A percentile compares a stretch with the other conserved stretches of the same genome.
Conservation (phyloP, 2,329 filamentous ascomycete species). For the Verticillium zaregamsianum region DNA sequence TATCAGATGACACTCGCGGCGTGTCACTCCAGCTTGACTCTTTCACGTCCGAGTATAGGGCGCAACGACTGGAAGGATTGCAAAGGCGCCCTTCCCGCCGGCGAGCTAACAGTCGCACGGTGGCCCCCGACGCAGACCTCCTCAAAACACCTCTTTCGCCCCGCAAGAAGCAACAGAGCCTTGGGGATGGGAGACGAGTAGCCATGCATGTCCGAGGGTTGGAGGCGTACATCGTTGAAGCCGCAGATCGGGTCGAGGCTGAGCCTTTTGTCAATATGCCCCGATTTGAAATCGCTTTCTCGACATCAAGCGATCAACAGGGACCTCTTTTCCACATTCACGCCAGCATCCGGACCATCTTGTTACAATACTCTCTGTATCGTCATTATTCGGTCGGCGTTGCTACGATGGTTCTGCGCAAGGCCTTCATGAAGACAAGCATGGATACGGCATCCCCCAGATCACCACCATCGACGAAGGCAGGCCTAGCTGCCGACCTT, state of each 20-base stretch:
- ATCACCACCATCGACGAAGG: conserved; percentile 14
- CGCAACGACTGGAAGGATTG: conserved; percentile 66
- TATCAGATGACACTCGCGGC: conserved; percentile 78
- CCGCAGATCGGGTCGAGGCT: conserved; percentile 74
- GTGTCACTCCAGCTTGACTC: conserved; percentile 82
- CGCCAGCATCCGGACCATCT: conserved; percentile 72
- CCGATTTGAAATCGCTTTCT: conserved; percentile 80
- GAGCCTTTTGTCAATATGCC: conserved; percentile 86
- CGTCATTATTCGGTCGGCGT: conserved; percentile 87
- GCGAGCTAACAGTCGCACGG: conserved; percentile 68
- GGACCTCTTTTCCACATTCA: conserved; percentile 87
- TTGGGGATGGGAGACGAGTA: conserved; percentile 74
- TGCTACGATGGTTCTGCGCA: conserved; percentile 69
- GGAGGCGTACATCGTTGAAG: conserved; percentile 88
- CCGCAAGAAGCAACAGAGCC: conserved; percentile 49
- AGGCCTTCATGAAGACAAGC: conserved; percentile 58
- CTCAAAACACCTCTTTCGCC: conserved; percentile 43
- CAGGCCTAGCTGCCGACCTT: conserved; percentile 22
- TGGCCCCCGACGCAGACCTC: conserved; percentile 65
- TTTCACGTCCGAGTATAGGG: conserved; percentile 85
- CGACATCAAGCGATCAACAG: conserved; percentile 79
- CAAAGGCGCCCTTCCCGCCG: conserved; percentile 58
- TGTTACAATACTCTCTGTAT: conserved; percentile 87
- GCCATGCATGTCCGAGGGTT: conserved; percentile 77
- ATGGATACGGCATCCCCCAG: conserved; percentile 27